A percentile compares a stretch with the other conserved stretches of the same genome.
These are phyloP conservation scores for Monosporascus cannonballus DNA, from an alignment of 2,329 filamentous ascomycete genomes.

Conservation along the genomic window DNA sequence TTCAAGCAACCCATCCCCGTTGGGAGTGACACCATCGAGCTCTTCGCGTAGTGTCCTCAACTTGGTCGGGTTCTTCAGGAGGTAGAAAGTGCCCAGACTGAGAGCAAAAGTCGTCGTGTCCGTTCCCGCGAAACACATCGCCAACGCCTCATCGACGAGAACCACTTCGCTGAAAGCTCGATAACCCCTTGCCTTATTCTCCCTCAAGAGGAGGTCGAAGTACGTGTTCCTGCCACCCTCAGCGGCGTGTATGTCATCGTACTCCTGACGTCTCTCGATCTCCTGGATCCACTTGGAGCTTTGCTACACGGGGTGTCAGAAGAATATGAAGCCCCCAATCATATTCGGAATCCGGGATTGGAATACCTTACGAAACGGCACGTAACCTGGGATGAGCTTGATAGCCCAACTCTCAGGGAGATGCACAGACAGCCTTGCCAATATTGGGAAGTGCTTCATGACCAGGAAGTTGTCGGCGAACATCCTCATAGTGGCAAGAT, in stretches of 20 bases:
- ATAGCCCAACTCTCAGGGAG: conserved; percentile 5
- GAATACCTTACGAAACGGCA: conserved; percentile 6
- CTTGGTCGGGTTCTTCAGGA: neutral
- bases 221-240: conserved; percentile 5
- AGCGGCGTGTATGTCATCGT: conserved; percentile 2
- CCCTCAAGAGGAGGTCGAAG: conserved; percentile 6
- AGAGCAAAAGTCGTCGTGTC: neutral
- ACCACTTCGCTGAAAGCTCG: neutral
- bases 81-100: neutral
- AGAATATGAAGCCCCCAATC: neutral
- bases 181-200: neutral
- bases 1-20: neutral
- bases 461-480: conserved; percentile 10
- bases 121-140: neutral
- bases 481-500: conserved; percentile 6
- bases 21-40: neutral
- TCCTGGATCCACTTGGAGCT: conserved; percentile 6
- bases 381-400: conserved; percentile 7
- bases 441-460: conserved; percentile 9
- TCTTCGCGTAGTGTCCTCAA: neutral
- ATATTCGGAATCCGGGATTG: neutral
- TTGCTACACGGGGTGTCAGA: conserved; percentile 1
- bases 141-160: neutral
- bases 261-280: conserved; percentile 1
- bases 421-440: conserved; percentile 1